Base-by-base conservation (phyloP, 2,329 filamentous ascomycete species). In the Fusarium setosum region DNA sequence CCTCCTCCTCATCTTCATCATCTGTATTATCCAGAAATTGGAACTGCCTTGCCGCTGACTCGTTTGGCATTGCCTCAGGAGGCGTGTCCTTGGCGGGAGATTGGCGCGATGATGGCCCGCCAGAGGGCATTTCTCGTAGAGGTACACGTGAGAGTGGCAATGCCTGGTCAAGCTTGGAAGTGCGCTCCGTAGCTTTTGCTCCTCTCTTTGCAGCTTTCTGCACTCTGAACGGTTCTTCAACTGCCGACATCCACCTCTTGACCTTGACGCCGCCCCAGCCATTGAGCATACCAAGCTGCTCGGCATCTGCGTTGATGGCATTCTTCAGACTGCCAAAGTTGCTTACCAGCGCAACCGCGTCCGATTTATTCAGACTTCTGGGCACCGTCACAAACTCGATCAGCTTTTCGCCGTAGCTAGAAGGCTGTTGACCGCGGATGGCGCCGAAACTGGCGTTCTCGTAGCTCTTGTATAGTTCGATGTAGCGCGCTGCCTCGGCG, bases 251-350 rank as follows among this genome's bases (percentile, higher is more conserved):
- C 95, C 95, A 98, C 58, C 89, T 87, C 77, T 92, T 91, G 20
- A 97, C 93, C 79, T 99, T 99, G 81, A 93, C 94, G 78, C 96
- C 93, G 31, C 96, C 96, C 94, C 94, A 99, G 1, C 96, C 96
- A 26, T 90, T 87, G n/a, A 99, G 88, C 63, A 92, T 82, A 13
- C 89, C 88, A 32, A 99, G 86, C 77, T 97, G 92, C 75, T 98
- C 96, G 0, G 92, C 88, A 41, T 91, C 87, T 2, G 94, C 95
- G 76, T 97, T 97, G 59, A 98, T 84, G 1, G 95, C 95, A 34
- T 91, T 92, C 69, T 90, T 88, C 58, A 99, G 80, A 68, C 92
- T 97, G 21, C 96, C 96, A 81, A 98, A 99, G 49, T 93, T 94
- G 68, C 92, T 92, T 32, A 98, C 94, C 49, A 99, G 80, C 24